Evolutionary conservation across 805 yeast genomes (phyloP).

Genomic region (Starmerella apis): DNA sequence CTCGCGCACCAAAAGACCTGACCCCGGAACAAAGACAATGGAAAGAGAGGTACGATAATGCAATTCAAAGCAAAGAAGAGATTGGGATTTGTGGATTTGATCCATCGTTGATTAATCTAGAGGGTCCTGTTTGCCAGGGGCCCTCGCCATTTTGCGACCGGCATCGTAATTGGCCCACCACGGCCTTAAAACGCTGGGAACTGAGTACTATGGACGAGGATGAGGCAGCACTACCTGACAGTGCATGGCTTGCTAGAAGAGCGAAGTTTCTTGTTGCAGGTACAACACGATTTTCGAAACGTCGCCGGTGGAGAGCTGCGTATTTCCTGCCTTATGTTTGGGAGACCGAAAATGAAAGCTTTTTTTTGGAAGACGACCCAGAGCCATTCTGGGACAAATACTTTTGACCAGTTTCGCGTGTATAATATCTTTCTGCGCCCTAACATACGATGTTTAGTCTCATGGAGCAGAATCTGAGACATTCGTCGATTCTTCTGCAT

Average conservation of each 20-base stretch:
- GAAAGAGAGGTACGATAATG: not conserved
- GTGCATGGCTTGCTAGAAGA: constrained; percentile 8
- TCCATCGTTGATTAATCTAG: not conserved
- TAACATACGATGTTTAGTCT: no score
- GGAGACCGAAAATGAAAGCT: constrained; percentile 11
- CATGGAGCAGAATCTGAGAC: no score
- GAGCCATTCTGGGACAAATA: constrained; percentile 15
- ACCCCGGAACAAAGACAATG: not conserved
- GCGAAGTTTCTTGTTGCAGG: constrained; percentile 14
- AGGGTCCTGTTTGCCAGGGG: constrained; percentile 2
- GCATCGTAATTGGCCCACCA: constrained; percentile 13
- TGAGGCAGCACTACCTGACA: constrained; percentile 10
- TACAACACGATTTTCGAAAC: constrained; percentile 12
- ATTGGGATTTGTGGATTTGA: constrained; percentile 9
- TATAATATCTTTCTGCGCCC: not conserved
- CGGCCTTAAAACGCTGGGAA: not conserved
- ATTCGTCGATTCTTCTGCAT: not conserved
- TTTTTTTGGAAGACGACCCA: constrained; percentile 10
- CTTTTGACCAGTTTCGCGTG: constrained; percentile 1
- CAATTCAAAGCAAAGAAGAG: not conserved
- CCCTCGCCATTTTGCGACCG: not conserved
- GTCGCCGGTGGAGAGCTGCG: constrained; percentile 5
- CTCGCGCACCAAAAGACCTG: not conserved
- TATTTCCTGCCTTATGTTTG: constrained; percentile 17
- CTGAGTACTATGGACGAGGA: not conserved